These are phyloP conservation scores for Ogataea parapolymorpha DNA, from an alignment of 805 yeast species.

Conservation along the genomic window DNA sequence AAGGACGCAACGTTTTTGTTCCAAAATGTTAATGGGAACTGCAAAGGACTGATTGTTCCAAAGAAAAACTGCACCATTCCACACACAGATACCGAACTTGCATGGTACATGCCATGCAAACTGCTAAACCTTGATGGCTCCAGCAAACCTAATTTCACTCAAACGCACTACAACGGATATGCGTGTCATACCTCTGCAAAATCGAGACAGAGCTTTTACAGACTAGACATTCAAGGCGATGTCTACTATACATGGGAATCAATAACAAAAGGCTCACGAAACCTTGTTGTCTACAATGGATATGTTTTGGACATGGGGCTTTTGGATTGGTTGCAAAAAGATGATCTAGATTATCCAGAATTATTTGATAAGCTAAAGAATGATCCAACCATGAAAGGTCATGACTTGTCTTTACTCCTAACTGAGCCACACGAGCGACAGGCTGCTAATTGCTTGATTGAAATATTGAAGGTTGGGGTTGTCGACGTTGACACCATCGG, in stretches of 20 bases:
- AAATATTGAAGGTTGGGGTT: conserved; percentile 83
- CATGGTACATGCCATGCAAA: conserved; percentile 97
- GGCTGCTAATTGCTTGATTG: conserved; percentile 78
- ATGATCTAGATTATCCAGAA: conserved; percentile 69
- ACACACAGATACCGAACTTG: conserved; percentile 55
- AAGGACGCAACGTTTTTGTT: conserved; percentile 79
- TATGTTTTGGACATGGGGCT: conserved; percentile 78
- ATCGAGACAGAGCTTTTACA: conserved; percentile 69
- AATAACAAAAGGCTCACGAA: conserved; percentile 62
- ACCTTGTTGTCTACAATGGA: conserved; percentile 86
- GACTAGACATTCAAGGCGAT: conserved; percentile 59
- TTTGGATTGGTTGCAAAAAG: conserved; percentile 68
- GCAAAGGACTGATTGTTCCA: conserved; percentile 74
- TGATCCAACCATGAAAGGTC: conserved; percentile 59
- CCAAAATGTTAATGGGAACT: conserved; percentile 90
- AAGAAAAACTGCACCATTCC: conserved; percentile 72
- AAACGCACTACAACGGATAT: conserved; percentile 72
- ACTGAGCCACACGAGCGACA: conserved; percentile 63
- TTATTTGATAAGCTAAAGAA: conserved; percentile 62
- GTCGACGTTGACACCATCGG: conserved; percentile 90
- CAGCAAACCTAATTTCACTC: conserved; percentile 58
- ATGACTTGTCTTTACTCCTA: conserved; percentile 74
- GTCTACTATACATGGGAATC: conserved; percentile 92
- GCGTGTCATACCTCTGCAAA: conserved; percentile 79
- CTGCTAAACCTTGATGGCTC: conserved; percentile 69